These are phyloP conservation scores for Pythium phragmiticola DNA, from an alignment of 352 stramenopile genomes.

Conservation along the genomic window DNA sequence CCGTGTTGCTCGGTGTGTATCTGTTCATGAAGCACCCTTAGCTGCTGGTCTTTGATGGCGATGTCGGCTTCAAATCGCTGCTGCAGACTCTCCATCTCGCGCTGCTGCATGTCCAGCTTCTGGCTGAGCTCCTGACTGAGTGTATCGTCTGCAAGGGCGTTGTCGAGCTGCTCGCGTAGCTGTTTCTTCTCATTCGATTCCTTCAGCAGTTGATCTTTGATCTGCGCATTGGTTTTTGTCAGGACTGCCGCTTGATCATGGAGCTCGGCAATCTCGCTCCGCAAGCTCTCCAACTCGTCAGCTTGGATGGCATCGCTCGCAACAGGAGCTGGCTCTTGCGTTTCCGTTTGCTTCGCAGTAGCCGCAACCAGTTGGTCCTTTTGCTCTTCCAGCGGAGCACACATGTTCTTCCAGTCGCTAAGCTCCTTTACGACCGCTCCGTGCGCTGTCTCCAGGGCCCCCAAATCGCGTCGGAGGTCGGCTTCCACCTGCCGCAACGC, in stretches of 20 bases:
- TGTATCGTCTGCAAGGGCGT: constrained; percentile 2
- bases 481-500: constrained; percentile 7
- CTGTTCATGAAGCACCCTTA: constrained; percentile 15
- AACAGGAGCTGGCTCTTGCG: not conserved
- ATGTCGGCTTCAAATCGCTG: constrained; percentile 4
- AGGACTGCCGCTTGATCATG: constrained; percentile 26
- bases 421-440: not conserved
- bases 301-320: not conserved
- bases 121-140: constrained; percentile 4
- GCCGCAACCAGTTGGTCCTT: not conserved
- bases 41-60: constrained; percentile 7
- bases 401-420: constrained; percentile 4
- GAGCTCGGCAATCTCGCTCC: constrained; percentile 17
- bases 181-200: constrained; percentile 28
- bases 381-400: constrained; percentile 4
- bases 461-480: constrained; percentile 13
- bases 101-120: constrained; percentile 17
- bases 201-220: constrained; percentile 33
- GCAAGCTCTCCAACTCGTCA: constrained; percentile 15
- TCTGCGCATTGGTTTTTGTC: constrained; percentile 27
- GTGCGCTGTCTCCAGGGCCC: not conserved
- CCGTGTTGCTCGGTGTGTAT: constrained; percentile 27
- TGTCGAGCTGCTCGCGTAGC: constrained; percentile 26
- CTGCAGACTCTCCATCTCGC: constrained; percentile 1
- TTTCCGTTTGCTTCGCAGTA: not conserved